phyloP scores from a whole-genome alignment of 2,329 filamentous ascomycete species.

The Dactylellina drechsleri region DNA sequence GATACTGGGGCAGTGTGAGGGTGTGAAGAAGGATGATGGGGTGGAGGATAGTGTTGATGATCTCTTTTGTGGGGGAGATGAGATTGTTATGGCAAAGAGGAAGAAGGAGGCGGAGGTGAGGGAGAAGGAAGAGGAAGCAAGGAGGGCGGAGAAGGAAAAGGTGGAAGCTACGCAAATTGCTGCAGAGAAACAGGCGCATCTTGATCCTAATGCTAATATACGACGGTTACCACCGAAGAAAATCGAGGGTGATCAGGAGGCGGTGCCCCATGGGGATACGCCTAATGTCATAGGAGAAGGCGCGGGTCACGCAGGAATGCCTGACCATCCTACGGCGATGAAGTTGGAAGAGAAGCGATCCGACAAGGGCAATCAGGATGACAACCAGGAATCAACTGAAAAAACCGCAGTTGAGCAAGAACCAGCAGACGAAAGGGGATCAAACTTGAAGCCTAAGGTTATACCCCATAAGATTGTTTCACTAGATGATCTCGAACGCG shows the following conservation, averaged over 20 bases:
- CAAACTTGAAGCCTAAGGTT: neutral
- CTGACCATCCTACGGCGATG: neutral
- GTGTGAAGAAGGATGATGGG: constrained; percentile 39
- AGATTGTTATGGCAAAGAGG: constrained; percentile 10
- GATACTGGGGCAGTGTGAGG: constrained; percentile 37
- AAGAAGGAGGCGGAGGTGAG: constrained; percentile 1
- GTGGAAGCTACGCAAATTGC: neutral
- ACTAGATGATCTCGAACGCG: constrained; percentile 41
- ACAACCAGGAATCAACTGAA: no score
- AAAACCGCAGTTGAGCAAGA: neutral
- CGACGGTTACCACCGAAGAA: neutral
- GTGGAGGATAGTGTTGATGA: constrained; percentile 46
- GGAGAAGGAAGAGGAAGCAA: constrained; percentile 24
- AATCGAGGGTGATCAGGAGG: neutral
- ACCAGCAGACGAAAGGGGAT: neutral
- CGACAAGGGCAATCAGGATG: no score
- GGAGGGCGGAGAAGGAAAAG: constrained; percentile 14
- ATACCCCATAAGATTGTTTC: constrained; percentile 46
- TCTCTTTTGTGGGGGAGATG: constrained; percentile 40
- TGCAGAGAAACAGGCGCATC: constrained; percentile 19
- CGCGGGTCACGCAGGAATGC: no score
- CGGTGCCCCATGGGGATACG: neutral
- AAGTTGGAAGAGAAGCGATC: neutral
- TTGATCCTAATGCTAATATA: no score
- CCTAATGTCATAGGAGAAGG: neutral